Conservation (phyloP, 306 rosid genomes). For the Inga laurina region DNA sequence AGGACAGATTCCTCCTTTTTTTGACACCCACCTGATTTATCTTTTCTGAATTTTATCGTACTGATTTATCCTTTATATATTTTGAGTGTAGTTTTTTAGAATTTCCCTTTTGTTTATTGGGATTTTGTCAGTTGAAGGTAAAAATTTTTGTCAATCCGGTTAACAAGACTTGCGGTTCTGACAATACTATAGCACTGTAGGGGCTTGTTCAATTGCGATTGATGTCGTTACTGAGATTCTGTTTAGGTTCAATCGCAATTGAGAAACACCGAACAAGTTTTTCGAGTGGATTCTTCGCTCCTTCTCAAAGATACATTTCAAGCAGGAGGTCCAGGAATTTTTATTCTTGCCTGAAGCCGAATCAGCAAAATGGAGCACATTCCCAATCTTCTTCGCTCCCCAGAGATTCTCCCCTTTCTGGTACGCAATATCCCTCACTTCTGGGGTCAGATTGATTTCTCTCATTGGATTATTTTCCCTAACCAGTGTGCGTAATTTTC, state of each 20-base stretch:
- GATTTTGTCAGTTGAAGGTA: background rate
- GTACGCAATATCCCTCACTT: constrained; percentile 26
- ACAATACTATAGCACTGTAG: background rate
- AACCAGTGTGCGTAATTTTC: constrained; percentile 6
- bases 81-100: too few species aligned
- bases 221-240: constrained; percentile 39
- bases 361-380: constrained; percentile 26
- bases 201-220: background rate
- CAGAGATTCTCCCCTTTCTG: constrained; percentile 49
- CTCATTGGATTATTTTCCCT: background rate
- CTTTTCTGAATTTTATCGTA: too few species aligned
- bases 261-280: background rate
- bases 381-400: constrained; percentile 36
- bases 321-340: constrained; percentile 20
- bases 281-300: constrained; percentile 9
- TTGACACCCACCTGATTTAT: too few species aligned
- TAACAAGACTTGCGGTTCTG: background rate
- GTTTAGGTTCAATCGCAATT: constrained; percentile 27
- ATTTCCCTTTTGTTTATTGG: background rate
- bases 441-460: background rate
- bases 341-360: constrained; percentile 27
- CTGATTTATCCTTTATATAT: too few species aligned
- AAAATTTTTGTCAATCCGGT: background rate
- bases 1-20: too few species aligned
- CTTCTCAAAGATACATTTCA: constrained; percentile 15